Base-by-base conservation (phyloP, 371 early-diverging fungal genomes). In the Rhizopus arrhizus region DNA sequence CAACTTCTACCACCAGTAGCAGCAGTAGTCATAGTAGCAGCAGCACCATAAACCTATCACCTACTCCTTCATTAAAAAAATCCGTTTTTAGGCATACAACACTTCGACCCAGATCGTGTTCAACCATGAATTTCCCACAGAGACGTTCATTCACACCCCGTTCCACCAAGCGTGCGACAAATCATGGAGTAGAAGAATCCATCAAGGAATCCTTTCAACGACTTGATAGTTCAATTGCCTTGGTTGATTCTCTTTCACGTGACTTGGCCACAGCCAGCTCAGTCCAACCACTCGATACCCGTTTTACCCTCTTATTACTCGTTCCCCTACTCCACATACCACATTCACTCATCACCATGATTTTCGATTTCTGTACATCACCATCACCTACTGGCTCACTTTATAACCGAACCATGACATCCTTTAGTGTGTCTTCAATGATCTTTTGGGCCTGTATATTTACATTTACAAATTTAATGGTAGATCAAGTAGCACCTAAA, bases 191-290 rank as follows among this genome's bases (percentile, higher is more conserved):
- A 9, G 33, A 58, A 10, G 72, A 68, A 22, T 68, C 75, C 0
- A 53, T 78, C 5, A 22, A 63, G n/a, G 80, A 71, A 53, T 80
- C 80, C 1, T 77, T 70, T 32, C 66, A 71, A 53, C 62, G 77
- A 15, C 42, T 80, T 4, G 80, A 80, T 54, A 63, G 64, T 4
- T 74, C 74, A 10, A 68, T 80, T 68, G 80, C 80, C 2, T 32
- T 77, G 36, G 74, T 80, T 1, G 80, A 80, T 33, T 80, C 77
- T 0, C 65, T 80, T 13, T 77, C 80, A 28, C 74, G 75, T 55
- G 80, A 80, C 38, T 49, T 80, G 41, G 80, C 73, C 35, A 46
- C 56, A 43, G 36, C 58, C 11, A 38, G 29, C 38, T 40, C 5
- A 66, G n/a, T 15, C 56, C 33, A 29, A 36, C 59, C 51, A 47